Evolutionary conservation across 768 basidiomycete genomes (phyloP).

Genomic region (Kwoniella europaea): DNA sequence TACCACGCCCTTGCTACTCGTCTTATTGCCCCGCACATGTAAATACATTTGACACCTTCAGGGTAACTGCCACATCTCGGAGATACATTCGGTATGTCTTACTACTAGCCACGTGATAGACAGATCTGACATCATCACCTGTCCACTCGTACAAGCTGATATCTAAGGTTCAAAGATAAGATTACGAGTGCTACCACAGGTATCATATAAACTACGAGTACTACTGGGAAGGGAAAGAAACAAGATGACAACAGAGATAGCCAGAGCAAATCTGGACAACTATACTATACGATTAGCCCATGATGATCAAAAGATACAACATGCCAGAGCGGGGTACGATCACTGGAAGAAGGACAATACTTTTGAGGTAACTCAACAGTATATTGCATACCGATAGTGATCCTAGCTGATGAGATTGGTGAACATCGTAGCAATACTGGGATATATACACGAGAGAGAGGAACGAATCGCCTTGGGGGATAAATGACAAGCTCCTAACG

Average conservation of each 20-base stretch:
- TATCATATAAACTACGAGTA: too few relatives aligned
- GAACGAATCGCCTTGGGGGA: constrained; percentile 12
- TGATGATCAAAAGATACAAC: constrained; percentile 28
- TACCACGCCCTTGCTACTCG: neutral
- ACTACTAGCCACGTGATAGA: neutral
- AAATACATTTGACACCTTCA: neutral
- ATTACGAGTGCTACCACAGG: neutral
- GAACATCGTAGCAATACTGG: constrained; percentile 3
- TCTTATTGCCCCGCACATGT: neutral
- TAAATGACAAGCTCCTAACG: constrained; percentile 4
- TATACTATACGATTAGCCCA: constrained; percentile 37
- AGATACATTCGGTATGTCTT: neutral
- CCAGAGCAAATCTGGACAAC: constrained; percentile 2
- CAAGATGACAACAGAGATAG: neutral
- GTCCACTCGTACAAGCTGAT: neutral
- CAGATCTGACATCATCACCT: too few relatives aligned
- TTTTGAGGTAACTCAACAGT: too few relatives aligned
- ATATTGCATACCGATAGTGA: too few relatives aligned
- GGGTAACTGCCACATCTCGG: neutral
- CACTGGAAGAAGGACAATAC: constrained; percentile 31
- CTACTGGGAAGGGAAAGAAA: too few relatives aligned
- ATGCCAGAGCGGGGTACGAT: constrained; percentile 21
- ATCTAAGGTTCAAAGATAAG: neutral
- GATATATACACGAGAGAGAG: constrained; percentile 9
- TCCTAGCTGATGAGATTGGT: neutral